A percentile compares a stretch with the other conserved stretches of the same genome.
Conservation (phyloP, 768 basidiomycete genomes). For the Lentinula boryana region DNA sequence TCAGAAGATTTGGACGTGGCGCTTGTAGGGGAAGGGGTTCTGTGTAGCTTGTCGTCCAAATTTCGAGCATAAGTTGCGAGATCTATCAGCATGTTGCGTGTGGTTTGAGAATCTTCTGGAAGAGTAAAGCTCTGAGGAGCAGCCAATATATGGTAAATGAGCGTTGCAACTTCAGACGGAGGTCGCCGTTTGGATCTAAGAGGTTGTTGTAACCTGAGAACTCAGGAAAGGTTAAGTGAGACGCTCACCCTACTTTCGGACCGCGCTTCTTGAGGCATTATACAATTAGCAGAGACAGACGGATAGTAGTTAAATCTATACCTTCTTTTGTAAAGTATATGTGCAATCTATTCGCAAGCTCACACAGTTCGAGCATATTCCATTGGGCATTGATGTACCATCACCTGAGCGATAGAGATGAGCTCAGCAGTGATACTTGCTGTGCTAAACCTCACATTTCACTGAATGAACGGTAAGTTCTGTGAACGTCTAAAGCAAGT, state of each 20-base stretch:
- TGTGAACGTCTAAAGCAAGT: background rate
- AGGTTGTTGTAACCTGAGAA: background rate
- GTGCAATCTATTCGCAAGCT: background rate
- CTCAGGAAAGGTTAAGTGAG: background rate
- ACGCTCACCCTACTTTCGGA: constrained; percentile 1
- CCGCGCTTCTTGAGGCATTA: background rate
- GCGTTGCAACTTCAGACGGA: background rate
- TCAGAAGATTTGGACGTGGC: background rate
- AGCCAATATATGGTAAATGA: background rate
- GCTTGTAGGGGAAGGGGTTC: background rate
- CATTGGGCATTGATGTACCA: background rate
- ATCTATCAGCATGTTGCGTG: background rate
- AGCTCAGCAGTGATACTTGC: background rate
- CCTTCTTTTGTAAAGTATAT: background rate
- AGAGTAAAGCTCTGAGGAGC: background rate
- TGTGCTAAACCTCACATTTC: background rate
- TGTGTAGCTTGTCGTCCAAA: background rate
- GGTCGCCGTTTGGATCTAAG: background rate
- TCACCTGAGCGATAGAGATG: background rate
- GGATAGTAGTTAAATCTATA: background rate
- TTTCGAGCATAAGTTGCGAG: background rate
- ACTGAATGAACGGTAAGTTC: background rate
- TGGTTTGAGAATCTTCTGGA: background rate
- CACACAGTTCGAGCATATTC: background rate
- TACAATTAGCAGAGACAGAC: background rate